Evolutionary conservation across 257 asterid genomes (phyloP).

Genomic region (Scutellaria baicalensis): DNA sequence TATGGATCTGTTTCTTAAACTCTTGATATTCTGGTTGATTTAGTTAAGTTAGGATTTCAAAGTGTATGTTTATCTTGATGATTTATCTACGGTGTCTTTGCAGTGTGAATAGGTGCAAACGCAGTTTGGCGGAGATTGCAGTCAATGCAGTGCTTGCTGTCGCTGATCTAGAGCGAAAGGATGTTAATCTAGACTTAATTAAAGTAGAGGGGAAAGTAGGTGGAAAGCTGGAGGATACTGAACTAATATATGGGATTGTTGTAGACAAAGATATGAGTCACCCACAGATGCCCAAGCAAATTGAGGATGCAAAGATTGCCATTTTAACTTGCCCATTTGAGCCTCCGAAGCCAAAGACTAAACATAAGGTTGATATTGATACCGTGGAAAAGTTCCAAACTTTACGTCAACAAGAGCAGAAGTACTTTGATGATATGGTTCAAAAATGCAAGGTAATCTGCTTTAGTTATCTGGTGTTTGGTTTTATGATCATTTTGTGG

Average conservation of each 20-base stretch:
- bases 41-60: not conserved
- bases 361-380: slow-evolving; percentile 96
- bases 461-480: not conserved
- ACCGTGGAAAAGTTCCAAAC: slow-evolving; percentile 86
- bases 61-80: not conserved
- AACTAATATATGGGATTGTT: slow-evolving; percentile 76
- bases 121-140: slow-evolving; percentile 91
- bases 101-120: slow-evolving; percentile 97
- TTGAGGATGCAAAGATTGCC: slow-evolving; percentile 86
- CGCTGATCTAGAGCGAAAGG: slow-evolving; percentile 96
- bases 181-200: slow-evolving; percentile 88
- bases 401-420: slow-evolving; percentile 76
- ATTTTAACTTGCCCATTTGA: slow-evolving; percentile 94
- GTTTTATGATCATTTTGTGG: not conserved
- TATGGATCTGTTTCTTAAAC: not conserved
- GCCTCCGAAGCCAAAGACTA: slow-evolving; percentile 98
- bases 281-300: slow-evolving; percentile 97
- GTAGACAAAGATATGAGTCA: slow-evolving; percentile 98
- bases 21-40: not conserved
- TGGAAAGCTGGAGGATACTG: slow-evolving; percentile 95
- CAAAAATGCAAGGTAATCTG: slow-evolving; percentile 85
- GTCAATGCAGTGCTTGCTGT: slow-evolving; percentile 95
- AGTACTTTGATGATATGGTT: slow-evolving; percentile 96
- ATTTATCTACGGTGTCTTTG: slow-evolving; percentile 11
- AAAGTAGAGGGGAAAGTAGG: slow-evolving; percentile 98